These are phyloP conservation scores for Leishmania aethiopica DNA, from an alignment of 208 protist genomes.

Conservation along the genomic window DNA sequence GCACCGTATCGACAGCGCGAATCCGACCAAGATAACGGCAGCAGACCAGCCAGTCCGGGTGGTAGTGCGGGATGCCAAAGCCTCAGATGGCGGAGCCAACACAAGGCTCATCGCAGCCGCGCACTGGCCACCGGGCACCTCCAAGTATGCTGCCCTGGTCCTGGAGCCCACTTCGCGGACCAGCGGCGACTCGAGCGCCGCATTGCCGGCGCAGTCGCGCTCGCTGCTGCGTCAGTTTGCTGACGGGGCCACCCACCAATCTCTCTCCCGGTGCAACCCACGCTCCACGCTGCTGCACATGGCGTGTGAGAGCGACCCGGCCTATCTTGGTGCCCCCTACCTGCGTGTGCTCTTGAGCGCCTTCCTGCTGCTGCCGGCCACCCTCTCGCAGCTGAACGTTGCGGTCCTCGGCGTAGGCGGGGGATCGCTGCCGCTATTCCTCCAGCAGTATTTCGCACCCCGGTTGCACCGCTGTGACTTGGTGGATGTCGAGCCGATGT, in stretches of 20 bases:
- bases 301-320: constrained; percentile 65
- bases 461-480: constrained; percentile 62
- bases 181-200: neutral
- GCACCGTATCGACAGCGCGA: constrained; percentile 8
- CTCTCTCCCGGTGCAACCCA: constrained; percentile 76
- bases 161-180: constrained; percentile 46
- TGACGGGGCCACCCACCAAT: constrained; percentile 79
- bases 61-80: constrained; percentile 24
- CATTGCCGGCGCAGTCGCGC: constrained; percentile 1
- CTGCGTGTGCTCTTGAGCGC: constrained; percentile 78
- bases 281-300: constrained; percentile 40
- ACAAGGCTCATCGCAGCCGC: constrained; percentile 25
- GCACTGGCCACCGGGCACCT: constrained; percentile 58
- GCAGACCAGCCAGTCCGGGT: constrained; percentile 7
- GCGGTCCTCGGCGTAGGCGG: constrained; percentile 82
- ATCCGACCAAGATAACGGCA: neutral
- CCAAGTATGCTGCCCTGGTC: constrained; percentile 75
- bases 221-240: constrained; percentile 47
- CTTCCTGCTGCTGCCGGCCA: constrained; percentile 62
- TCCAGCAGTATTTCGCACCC: constrained; percentile 68
- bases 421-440: constrained; percentile 75
- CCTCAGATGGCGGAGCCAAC: neutral
- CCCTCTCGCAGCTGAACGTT: constrained; percentile 52
- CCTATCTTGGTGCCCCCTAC: constrained; percentile 79
- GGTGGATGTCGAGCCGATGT: constrained; percentile 81